These are phyloP conservation scores for Colletotrichum sp. DNA, from an alignment of 2,329 filamentous ascomycete species.

Conservation along the genomic window DNA sequence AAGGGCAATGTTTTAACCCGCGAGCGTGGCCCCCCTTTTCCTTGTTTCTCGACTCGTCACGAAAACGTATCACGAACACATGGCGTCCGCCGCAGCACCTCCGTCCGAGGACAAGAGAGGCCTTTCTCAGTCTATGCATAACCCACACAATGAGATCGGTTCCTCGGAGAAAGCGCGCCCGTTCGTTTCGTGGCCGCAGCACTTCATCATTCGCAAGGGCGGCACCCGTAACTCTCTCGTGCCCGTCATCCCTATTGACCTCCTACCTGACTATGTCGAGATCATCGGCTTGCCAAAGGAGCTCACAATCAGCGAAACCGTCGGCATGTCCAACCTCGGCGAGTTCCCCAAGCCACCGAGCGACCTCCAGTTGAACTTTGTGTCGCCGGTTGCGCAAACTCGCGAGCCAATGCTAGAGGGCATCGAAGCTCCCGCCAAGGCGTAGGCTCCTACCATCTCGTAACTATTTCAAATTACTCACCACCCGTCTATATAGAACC, in stretches of 20 bases:
- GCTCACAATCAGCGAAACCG: conserved; percentile 41
- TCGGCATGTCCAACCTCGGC: conserved; percentile 44
- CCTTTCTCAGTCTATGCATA: conserved; percentile 17
- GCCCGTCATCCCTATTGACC: conserved; percentile 59
- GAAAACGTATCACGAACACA: not conserved
- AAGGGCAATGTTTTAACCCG: not conserved
- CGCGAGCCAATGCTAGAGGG: not conserved
- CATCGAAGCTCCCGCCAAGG: not conserved
- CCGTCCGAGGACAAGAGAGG: not conserved
- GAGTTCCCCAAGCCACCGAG: conserved; percentile 24
- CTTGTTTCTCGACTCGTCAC: not conserved
- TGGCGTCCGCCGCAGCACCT: not conserved
- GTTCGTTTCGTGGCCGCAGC: conserved; percentile 26
- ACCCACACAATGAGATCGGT: not conserved
- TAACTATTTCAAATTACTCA: not conserved
- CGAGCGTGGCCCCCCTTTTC: not conserved
- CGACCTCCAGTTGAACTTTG: not conserved
- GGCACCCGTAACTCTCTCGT: conserved; percentile 42
- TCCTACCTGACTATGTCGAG: conserved; percentile 52
- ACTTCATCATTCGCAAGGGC: conserved; percentile 44
- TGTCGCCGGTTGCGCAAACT: not conserved
- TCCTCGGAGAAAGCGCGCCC: not conserved
- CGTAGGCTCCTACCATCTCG: not conserved
- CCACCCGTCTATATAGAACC: not conserved
- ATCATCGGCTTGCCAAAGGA: conserved; percentile 48